Evolutionary conservation across 805 yeast genomes (phyloP), one percentile per base, ranked within the genome.

Genomic region (Candida nitratophila): DNA sequence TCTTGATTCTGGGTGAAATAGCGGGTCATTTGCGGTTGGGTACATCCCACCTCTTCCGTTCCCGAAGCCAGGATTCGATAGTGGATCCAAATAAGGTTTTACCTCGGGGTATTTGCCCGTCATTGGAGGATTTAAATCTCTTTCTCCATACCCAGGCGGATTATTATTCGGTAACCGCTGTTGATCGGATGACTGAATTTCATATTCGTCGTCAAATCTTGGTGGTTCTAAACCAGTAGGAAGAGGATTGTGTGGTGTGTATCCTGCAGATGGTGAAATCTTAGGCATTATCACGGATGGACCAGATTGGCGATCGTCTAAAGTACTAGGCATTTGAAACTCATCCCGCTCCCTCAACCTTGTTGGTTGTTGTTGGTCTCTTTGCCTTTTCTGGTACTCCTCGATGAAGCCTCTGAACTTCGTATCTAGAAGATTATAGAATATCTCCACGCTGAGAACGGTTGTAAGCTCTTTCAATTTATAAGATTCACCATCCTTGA

Each of bases 161-260:
- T 31, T 17, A 5, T 69, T 66, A 49, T 47, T 21, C 44, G 49
- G 21, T 21, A 35, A 10, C 6, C 43, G 29, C 36, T 20, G n/a
- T 45, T 32, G 15, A 20, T 45, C 42, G 8, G 36, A 39, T 10
- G 47, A 49, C 35, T 52, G 57, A 1, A 60, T 55, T 50, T 77
- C 75, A 42, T 69, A 70, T 49, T 77, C 83, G 50, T 73, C 76
- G 36, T 73, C 78, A 49, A 73, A 77, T 30, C 66, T 75, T 1
- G 82, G 82, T 57, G 74, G 68, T 1, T 46, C 65, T 26, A 74
- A 60, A 38, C 45, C 49, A 14, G 50, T 39, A 1, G 62, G 60
- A 7, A 53, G 22, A 2, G 54, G 53, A 22, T 48, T 48, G 14
- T 11, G 4, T 7, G 37, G 24, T 6, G 15, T 31, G 7, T 11